phyloP scores from a whole-genome alignment of 2,329 filamentous ascomycete species.

The Fusarium subglutinans region DNA sequence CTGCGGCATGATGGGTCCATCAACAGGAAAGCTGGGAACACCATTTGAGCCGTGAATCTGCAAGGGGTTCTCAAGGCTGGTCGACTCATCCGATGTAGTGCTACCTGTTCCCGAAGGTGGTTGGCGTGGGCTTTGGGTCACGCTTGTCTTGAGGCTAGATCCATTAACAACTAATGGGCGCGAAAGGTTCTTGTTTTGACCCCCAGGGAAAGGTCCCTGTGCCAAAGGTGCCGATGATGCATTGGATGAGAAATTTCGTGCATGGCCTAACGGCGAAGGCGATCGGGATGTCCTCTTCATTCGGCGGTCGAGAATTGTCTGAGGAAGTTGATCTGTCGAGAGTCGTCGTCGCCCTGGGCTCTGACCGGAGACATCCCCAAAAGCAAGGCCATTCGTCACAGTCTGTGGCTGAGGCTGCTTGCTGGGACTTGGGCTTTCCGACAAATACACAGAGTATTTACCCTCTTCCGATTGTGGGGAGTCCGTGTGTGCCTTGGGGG shows the following conservation, averaged over 20 bases:
- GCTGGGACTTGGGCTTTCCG: slow-evolving; percentile 42
- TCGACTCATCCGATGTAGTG: slow-evolving; percentile 36
- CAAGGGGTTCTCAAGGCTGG: slow-evolving; percentile 42
- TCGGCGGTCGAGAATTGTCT: slow-evolving; percentile 62
- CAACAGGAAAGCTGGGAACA: slow-evolving; percentile 17
- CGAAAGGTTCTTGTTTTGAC: slow-evolving; percentile 47
- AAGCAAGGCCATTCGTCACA: slow-evolving; percentile 54
- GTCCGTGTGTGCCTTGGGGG: slow-evolving; percentile 52
- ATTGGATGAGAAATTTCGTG: slow-evolving; percentile 55
- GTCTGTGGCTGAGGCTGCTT: slow-evolving; percentile 40
- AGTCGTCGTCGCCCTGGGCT: slow-evolving; percentile 55
- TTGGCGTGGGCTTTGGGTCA: slow-evolving; percentile 39
- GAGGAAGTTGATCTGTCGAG: slow-evolving; percentile 64
- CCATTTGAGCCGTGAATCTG: slow-evolving; percentile 38
- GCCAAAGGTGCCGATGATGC: slow-evolving; percentile 52
- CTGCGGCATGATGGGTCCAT: slow-evolving; percentile 15
- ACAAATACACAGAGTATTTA: slow-evolving; percentile 41
- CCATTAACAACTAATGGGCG: slow-evolving; percentile 65
- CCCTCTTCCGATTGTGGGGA: slow-evolving; percentile 61
- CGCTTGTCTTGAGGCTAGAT: slow-evolving; percentile 51
- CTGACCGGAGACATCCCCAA: slow-evolving; percentile 57
- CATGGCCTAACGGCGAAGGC: slow-evolving; percentile 64
- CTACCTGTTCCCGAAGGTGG: slow-evolving; percentile 21
- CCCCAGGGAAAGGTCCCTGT: slow-evolving; percentile 50
- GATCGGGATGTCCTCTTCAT: slow-evolving; percentile 65